Base-by-base conservation (phyloP, 1,139 yeast species). In the Candida sp. region DNA sequence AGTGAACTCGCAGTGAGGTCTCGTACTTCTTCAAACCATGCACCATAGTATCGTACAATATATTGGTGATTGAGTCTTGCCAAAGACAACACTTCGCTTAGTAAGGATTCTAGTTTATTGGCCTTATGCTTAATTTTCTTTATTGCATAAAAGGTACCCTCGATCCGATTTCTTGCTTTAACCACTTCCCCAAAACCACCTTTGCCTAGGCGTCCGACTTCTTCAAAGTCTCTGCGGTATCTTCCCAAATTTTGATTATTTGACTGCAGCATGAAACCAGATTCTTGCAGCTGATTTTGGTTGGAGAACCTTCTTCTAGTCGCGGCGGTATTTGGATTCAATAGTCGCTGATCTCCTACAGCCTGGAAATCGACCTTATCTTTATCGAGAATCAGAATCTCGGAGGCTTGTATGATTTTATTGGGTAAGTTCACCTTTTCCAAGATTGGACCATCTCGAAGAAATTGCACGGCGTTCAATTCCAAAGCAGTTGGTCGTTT, bases 171-270 rank as follows among this genome's bases (percentile, higher is more conserved):
- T 48, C 99, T 74, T 0, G 95, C 99, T 57, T 91, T 91, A 15
- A 93, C 97, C 9, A 95, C 99, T 60, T 91, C 97, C 6, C 99
- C 99, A 67, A 86, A 95, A 0, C 96, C 99, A 30, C 99, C 99
- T 55, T 84, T 82, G 2, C 99, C 99, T n/a, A 95, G 66, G 22
- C 82, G 79, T 0, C 95, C 95, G 38, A 90, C 86, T 60, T 93
- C 99, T 62, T 93, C 99, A 62, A 95, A 95, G 59, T 95, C 99
- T 45, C 78, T 57, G 40, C 65, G 72, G 44, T 73, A 73, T 39
- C 79, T 46, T 2, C 73, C 73, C 36, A 63, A 52, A 34, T 44
- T 51, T 21, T 37, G 39, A 22, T 5, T 33, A 41, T 33, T 35
- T 39, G 40, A 36, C n/a, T n/a, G n/a, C 4, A 44, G 36, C 3